Percentiles rank a stretch among this genome's conserved stretches.
These are phyloP conservation scores for Cryomyces antarcticus DNA, from an alignment of 495 filamentous ascomycete species.

Conservation along the genomic window DNA sequence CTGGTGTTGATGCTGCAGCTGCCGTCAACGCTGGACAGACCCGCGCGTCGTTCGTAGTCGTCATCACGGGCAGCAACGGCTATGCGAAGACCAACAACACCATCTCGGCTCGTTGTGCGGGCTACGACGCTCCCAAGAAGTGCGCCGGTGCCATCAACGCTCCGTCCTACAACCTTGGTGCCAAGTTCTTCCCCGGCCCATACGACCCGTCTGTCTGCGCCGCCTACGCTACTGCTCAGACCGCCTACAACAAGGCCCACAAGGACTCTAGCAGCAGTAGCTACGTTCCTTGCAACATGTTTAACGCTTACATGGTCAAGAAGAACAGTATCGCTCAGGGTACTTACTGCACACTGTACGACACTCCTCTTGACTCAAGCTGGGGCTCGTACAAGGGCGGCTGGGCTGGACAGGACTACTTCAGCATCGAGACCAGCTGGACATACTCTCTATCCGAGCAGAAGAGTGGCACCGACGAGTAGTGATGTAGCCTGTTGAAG, in stretches of 20 bases:
- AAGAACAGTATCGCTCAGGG: slow-evolving; percentile 6
- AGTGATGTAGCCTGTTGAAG: too few species aligned
- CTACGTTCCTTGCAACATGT: slow-evolving; percentile 8
- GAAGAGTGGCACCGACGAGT: neutral
- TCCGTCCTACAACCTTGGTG: slow-evolving; percentile 3
- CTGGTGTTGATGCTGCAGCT: slow-evolving; percentile 1
- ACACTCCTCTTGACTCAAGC: neutral
- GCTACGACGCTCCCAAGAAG: slow-evolving; percentile 1
- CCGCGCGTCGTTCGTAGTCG: slow-evolving; percentile 9
- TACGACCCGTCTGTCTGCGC: slow-evolving; percentile 6
- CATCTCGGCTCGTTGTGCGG: neutral
- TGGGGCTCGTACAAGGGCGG: slow-evolving; percentile 2
- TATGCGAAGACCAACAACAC: slow-evolving; percentile 10
- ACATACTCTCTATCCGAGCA: slow-evolving; percentile 1
- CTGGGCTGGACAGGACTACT: slow-evolving; percentile 1
- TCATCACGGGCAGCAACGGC: slow-evolving; percentile 11
- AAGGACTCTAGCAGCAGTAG: neutral
- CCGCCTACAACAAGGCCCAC: slow-evolving; percentile 1
- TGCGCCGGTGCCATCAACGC: slow-evolving; percentile 3
- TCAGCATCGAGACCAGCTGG: slow-evolving; percentile 1
- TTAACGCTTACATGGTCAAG: slow-evolving; percentile 9
- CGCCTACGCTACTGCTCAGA: slow-evolving; percentile 5
- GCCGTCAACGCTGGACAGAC: slow-evolving; percentile 8
- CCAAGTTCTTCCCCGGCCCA: slow-evolving; percentile 9
- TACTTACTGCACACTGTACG: slow-evolving; percentile 7